Evolutionary conservation across 1,139 yeast species (phyloP).

Genomic region (Sugiyamaella castrensis): DNA sequence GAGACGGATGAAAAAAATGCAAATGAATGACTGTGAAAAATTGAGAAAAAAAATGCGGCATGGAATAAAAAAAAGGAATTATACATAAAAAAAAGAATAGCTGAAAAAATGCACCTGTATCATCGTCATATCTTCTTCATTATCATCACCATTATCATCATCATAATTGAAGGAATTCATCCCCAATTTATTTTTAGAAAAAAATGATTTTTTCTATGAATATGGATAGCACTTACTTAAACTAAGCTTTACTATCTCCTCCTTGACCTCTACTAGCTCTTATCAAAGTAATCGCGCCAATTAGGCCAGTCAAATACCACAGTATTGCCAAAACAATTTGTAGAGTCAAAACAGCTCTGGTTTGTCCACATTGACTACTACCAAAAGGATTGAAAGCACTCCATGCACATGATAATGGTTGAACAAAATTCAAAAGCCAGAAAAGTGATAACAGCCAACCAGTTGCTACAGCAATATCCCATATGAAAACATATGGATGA

Average conservation of each 20-base stretch:
- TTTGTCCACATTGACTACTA: slow-evolving; percentile 32
- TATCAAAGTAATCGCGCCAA: slow-evolving; percentile 24
- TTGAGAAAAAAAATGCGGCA: too few species aligned
- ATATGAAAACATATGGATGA: slow-evolving; percentile 25
- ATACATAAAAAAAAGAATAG: too few species aligned
- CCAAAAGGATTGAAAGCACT: slow-evolving; percentile 36
- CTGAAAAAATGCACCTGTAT: too few species aligned
- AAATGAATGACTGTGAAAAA: too few species aligned
- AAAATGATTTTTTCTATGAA: not conserved
- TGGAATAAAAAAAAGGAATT: too few species aligned
- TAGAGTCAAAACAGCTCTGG: slow-evolving; percentile 32
- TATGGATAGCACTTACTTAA: not conserved
- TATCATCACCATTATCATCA: too few species aligned
- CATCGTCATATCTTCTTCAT: too few species aligned
- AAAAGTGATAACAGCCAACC: slow-evolving; percentile 33
- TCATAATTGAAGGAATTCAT: too few species aligned
- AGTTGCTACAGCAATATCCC: slow-evolving; percentile 32
- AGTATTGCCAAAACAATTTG: slow-evolving; percentile 30
- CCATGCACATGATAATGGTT: slow-evolving; percentile 33
- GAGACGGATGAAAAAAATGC: too few species aligned
- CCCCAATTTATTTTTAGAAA: not conserved
- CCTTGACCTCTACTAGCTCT: slow-evolving; percentile 10
- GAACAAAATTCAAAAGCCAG: slow-evolving; percentile 32
- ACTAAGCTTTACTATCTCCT: not conserved
- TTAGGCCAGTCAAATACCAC: slow-evolving; percentile 31